A percentile compares a stretch with the other conserved stretches of the same genome.
Conservation (phyloP, 805 yeast genomes). For the Barnettozyma botsteinii region DNA sequence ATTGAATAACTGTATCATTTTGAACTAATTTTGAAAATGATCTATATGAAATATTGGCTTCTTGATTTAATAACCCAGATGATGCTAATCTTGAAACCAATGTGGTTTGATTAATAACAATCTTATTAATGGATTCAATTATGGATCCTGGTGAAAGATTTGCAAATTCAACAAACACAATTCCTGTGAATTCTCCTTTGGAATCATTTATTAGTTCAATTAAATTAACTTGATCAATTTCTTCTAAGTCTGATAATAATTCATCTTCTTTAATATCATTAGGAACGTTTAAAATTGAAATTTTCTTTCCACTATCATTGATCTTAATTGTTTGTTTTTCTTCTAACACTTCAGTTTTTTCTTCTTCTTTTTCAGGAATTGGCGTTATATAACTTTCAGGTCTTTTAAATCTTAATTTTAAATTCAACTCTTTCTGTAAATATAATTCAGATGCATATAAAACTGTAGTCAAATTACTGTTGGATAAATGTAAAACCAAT, state of each 20-base stretch:
- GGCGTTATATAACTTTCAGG: conserved; percentile 43
- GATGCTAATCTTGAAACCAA: conserved; percentile 36
- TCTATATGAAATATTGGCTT: conserved; percentile 20
- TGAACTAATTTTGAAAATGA: conserved; percentile 15
- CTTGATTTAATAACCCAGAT: conserved; percentile 23
- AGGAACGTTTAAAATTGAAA: conserved; percentile 43
- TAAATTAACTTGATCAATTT: conserved; percentile 35
- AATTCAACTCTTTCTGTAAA: conserved; percentile 28
- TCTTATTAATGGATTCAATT: conserved; percentile 29
- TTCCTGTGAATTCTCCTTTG: conserved; percentile 47
- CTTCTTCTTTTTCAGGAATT: conserved; percentile 10
- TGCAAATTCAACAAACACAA: conserved; percentile 48
- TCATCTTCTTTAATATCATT: conserved; percentile 36
- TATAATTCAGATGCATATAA: conserved; percentile 39
- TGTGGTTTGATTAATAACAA: conserved; percentile 31
- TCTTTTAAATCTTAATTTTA: conserved; percentile 31
- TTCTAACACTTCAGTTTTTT: conserved; percentile 28
- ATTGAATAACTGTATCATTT: conserved; percentile 9
- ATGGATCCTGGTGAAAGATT: conserved; percentile 10
- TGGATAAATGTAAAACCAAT: conserved; percentile 47
- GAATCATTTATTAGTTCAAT: conserved; percentile 42
- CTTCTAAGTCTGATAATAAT: conserved; percentile 35
- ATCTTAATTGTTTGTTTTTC: conserved; percentile 7
- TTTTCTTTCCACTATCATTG: conserved; percentile 40
- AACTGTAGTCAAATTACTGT: conserved; percentile 49